These are phyloP conservation scores for Alternaria arbusti DNA, from an alignment of 2,329 filamentous ascomycete genomes.

Conservation along the genomic window DNA sequence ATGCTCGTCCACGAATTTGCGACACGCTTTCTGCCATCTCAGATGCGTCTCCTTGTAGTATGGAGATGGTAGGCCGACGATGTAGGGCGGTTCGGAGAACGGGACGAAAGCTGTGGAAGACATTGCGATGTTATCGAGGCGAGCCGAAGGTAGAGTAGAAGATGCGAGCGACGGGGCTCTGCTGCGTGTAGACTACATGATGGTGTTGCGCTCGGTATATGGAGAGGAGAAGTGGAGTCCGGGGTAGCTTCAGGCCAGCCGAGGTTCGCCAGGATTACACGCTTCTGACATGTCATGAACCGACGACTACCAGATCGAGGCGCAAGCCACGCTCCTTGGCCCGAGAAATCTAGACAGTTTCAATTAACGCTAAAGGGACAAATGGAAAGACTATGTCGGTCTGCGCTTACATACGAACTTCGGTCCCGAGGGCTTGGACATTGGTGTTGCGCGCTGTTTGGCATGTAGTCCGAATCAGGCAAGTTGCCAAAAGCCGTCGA, in stretches of 20 bases:
- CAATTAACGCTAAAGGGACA: not conserved
- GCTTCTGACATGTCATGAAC: conserved; percentile 2
- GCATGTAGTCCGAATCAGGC: not conserved
- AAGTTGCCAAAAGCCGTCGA: not conserved
- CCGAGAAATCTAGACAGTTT: not conserved
- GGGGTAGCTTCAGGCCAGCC: conserved; percentile 8
- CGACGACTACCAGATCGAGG: not conserved
- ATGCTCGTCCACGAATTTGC: conserved; percentile 69
- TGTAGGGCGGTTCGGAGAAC: conserved; percentile 76
- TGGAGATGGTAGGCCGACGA: conserved; percentile 72
- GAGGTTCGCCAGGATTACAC: conserved; percentile 6
- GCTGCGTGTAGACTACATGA: not conserved
- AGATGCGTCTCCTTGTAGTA: conserved; percentile 72
- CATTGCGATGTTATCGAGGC: conserved; percentile 24
- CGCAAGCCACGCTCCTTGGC: not conserved
- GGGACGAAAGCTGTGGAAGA: conserved; percentile 56
- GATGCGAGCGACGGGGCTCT: not conserved
- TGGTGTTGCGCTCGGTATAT: conserved; percentile 4
- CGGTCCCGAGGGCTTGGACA: not conserved
- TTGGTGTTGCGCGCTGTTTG: not conserved
- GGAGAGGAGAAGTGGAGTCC: conserved; percentile 6
- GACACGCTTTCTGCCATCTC: conserved; percentile 71
- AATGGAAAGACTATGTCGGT: too few relatives aligned
- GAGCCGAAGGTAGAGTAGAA: not conserved
- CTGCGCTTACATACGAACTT: not conserved